phyloP scores from a whole-genome alignment of 2,329 filamentous ascomycete species.

The Meredithiella fracta region DNA sequence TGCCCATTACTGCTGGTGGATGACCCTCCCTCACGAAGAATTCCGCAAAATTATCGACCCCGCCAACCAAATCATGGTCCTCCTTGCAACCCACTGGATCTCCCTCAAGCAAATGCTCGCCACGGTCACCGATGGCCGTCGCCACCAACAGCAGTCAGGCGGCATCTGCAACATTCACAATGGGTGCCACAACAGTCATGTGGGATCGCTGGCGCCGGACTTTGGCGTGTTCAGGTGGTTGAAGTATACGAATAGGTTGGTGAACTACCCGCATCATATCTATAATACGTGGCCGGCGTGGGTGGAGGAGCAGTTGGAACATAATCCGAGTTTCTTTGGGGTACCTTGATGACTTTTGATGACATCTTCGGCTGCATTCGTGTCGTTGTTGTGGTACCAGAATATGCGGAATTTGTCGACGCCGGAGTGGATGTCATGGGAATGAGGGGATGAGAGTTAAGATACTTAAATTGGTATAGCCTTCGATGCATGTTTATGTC shows the following conservation, averaged over 20 bases:
- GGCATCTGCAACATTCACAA: background rate
- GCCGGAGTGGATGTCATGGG: background rate
- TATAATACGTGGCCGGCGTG: slow-evolving; percentile 39
- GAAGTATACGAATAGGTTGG: slow-evolving; percentile 30
- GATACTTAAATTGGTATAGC: too few relatives aligned
- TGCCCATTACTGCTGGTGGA: slow-evolving; percentile 40
- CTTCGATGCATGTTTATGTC: background rate
- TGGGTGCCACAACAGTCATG: background rate
- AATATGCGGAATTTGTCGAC: background rate
- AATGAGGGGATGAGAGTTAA: background rate
- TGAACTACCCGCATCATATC: slow-evolving; percentile 27
- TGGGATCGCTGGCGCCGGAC: slow-evolving; percentile 19
- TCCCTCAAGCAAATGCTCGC: slow-evolving; percentile 20
- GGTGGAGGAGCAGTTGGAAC: slow-evolving; percentile 34
- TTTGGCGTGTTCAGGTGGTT: slow-evolving; percentile 34
- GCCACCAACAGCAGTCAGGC: slow-evolving; percentile 2
- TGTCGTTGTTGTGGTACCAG: background rate
- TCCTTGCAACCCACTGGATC: slow-evolving; percentile 39
- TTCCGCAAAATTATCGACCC: slow-evolving; percentile 35
- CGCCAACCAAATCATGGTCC: slow-evolving; percentile 27
- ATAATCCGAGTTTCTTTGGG: slow-evolving; percentile 29
- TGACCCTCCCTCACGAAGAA: slow-evolving; percentile 35
- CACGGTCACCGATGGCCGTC: slow-evolving; percentile 23
- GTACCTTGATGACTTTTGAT: slow-evolving; percentile 1
- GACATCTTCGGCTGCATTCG: background rate